A percentile compares a stretch with the other conserved stretches of the same genome.
Conservation (phyloP, 192 early-diverging fungal genomes). For the Entrophospora sp. region DNA sequence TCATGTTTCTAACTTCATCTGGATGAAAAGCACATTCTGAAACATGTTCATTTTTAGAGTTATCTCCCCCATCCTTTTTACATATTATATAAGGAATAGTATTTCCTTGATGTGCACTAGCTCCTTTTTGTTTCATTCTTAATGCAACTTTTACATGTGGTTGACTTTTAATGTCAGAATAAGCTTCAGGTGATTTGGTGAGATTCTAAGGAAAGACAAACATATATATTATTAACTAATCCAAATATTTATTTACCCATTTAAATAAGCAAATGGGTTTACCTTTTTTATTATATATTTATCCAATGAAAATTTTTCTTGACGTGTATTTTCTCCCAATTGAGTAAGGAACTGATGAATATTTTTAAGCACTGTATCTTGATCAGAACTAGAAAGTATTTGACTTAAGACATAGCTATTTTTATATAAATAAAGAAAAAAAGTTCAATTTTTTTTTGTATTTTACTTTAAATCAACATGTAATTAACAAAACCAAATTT, state of each 20-base stretch:
- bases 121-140: constrained; percentile 61
- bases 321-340: constrained; percentile 64
- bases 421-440: constrained; percentile 18
- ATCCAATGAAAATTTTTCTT: constrained; percentile 60
- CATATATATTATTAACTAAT: background rate
- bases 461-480: no score
- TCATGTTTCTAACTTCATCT: constrained; percentile 58
- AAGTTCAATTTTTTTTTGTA: constrained; percentile 31
- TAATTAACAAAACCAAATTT: no score
- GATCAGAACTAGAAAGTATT: constrained; percentile 44
- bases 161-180: constrained; percentile 77
- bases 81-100: constrained; percentile 92
- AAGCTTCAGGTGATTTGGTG: constrained; percentile 85
- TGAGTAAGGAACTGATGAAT: constrained; percentile 69
- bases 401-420: constrained; percentile 56
- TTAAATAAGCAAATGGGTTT: background rate
- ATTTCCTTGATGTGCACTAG: constrained; percentile 68
- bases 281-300: constrained; percentile 92
- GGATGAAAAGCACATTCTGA: constrained; percentile 78
- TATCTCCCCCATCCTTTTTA: constrained; percentile 29
- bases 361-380: constrained; percentile 62
- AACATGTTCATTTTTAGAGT: constrained; percentile 34
- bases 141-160: constrained; percentile 96
- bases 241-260: background rate
- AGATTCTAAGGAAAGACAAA: no score